Percentiles rank a stretch among this genome's conserved stretches.
These are phyloP conservation scores for Ormosia semicastrata DNA, from an alignment of 306 rosid genomes.

Conservation along the genomic window DNA sequence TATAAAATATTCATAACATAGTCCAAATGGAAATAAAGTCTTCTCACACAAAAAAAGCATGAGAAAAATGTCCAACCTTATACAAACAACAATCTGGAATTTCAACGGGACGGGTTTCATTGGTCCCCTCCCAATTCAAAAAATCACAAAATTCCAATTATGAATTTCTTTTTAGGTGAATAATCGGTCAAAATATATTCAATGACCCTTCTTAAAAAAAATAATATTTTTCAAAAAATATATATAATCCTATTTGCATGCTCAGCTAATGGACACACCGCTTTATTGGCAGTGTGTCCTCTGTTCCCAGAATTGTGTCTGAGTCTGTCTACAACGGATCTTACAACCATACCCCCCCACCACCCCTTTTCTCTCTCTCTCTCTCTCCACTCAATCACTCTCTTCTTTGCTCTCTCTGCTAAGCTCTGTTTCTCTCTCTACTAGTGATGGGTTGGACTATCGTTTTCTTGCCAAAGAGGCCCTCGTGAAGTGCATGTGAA, in stretches of 20 bases:
- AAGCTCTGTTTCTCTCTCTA: slow-evolving; percentile 14
- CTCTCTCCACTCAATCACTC: background rate
- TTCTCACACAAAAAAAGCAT: background rate
- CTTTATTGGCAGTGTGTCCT: slow-evolving; percentile 54
- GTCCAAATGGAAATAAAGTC: slow-evolving; percentile 12
- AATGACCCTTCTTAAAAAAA: background rate
- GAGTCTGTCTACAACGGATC: slow-evolving; percentile 69
- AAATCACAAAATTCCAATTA: slow-evolving; percentile 5
- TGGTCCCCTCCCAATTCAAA: slow-evolving; percentile 28
- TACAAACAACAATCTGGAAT: slow-evolving; percentile 24
- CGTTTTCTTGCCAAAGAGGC: slow-evolving; percentile 44
- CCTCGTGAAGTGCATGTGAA: slow-evolving; percentile 90
- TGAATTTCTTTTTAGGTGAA: slow-evolving; percentile 1
- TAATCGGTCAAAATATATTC: background rate
- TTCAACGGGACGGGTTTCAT: slow-evolving; percentile 37
- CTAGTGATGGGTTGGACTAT: slow-evolving; percentile 34
- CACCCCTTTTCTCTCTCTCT: background rate
- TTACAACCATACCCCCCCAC: slow-evolving; percentile 29
- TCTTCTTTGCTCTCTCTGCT: background rate
- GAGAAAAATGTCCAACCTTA: slow-evolving; percentile 13
- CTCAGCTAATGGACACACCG: slow-evolving; percentile 66
- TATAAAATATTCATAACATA: background rate
- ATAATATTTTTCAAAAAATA: background rate
- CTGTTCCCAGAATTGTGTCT: slow-evolving; percentile 44
- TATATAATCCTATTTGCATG: slow-evolving; percentile 47